Conservation (phyloP, 768 basidiomycete genomes). For the Serpula lacrymans region DNA sequence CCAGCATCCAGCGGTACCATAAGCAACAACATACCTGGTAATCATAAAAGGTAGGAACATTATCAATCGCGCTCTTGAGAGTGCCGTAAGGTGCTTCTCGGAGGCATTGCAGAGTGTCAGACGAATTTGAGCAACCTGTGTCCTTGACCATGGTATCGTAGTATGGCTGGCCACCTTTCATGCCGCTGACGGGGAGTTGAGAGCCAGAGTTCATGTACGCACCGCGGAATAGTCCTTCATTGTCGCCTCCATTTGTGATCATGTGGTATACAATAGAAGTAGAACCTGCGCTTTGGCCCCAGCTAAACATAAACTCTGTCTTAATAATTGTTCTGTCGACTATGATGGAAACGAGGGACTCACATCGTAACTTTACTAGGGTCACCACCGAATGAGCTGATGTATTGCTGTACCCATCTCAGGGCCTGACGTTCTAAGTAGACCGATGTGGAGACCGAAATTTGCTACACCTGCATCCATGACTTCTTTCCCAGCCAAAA, state of each 20-base stretch:
- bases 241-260: slow-evolving; percentile 12
- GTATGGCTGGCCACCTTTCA: slow-evolving; percentile 7
- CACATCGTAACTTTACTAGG: slow-evolving; percentile 39
- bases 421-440: slow-evolving; percentile 32
- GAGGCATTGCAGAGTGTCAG: slow-evolving; percentile 13
- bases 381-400: slow-evolving; percentile 38
- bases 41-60: slow-evolving; percentile 34
- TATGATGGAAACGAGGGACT: slow-evolving; percentile 2
- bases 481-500: slow-evolving; percentile 24
- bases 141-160: slow-evolving; percentile 13
- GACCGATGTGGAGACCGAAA: slow-evolving; percentile 36
- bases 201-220: slow-evolving; percentile 17
- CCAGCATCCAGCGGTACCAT: neutral
- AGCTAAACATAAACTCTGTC: slow-evolving; percentile 6
- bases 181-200: slow-evolving; percentile 2
- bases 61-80: slow-evolving; percentile 38
- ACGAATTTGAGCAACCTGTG: slow-evolving; percentile 9
- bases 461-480: slow-evolving; percentile 26
- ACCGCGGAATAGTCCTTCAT: slow-evolving; percentile 14
- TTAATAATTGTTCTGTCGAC: too few species aligned
- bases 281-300: slow-evolving; percentile 16
- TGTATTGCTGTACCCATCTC: slow-evolving; percentile 36
- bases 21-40: slow-evolving; percentile 34
- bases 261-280: slow-evolving; percentile 12
- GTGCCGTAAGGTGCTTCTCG: slow-evolving; percentile 15